Base-by-base conservation (phyloP, 495 filamentous ascomycete genomes). In the Aspergillus campestris region DNA sequence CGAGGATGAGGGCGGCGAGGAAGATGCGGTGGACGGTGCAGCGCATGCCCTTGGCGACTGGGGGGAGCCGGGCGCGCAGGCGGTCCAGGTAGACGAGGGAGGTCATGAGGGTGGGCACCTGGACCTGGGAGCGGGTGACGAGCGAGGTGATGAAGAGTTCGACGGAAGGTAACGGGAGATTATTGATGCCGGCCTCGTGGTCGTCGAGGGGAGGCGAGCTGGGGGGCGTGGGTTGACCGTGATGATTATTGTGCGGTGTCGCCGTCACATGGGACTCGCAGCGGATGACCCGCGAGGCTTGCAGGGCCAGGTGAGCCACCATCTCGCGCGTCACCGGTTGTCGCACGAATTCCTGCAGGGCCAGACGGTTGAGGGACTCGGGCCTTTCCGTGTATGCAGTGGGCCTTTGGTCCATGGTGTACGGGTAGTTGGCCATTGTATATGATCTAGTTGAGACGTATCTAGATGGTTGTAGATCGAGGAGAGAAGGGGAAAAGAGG, bases 51-150 rank as follows among this genome's bases (percentile, higher is more conserved):
- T 96, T 97, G 55, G 92, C 94, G 53, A 95, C 88, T 34, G 90
- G 84, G 15, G 92, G 91, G 6, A 98, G 78, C 32, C 87, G 80
- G 42, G 82, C 73, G 60, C 82, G 86, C 49, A 98, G 77, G 33
- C 92, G 80, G 53, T 75, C 78, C 38, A 98, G 83, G 71, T 96
- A 98, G 58, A 98, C 89, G 4, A 97, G 76, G 6, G 89, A 87
- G 43, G 87, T 88, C 94, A 97, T 97, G 49, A 98, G 79, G 12
- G 92, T 98, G 1, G 90, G 87, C 37, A 95, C 89, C 69, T 96
- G 91, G 12, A 98, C 92, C 62, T 95, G 94, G 42, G 94, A 97
- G 38, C 86, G 82, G 53, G 85, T 77, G 49, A 97, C 89, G 24
- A 97, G 72, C 18, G 86, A 87, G 34, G 80, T 82, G 71, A 98